Percentiles rank a stretch among this genome's conserved stretches.
Evolutionary conservation across 2,329 filamentous ascomycete genomes (phyloP).

Genomic region (Lachnellula hyalina): DNA sequence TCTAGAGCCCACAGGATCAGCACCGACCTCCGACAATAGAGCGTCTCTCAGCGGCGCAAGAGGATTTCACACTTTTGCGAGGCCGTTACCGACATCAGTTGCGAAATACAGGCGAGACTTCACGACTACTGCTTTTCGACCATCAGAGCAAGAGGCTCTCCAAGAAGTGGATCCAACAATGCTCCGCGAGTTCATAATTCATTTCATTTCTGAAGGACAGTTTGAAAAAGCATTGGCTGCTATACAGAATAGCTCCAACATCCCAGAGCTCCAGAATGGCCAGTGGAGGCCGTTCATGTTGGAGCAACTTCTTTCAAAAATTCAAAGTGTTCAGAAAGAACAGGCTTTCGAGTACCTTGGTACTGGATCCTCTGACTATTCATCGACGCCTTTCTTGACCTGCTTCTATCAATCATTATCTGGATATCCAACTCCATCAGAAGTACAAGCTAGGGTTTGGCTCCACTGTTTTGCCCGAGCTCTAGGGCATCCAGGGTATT

Average conservation of each 20-base stretch:
- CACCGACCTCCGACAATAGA: background rate
- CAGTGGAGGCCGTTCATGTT: conserved; percentile 20
- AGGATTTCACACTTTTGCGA: background rate
- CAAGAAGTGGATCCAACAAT: conserved; percentile 3
- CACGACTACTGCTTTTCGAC: background rate
- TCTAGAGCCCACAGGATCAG: background rate
- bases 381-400: conserved; percentile 38
- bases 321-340: conserved; percentile 30
- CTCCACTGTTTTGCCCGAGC: conserved; percentile 35
- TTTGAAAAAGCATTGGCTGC: conserved; percentile 15
- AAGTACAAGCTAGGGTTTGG: conserved; percentile 32
- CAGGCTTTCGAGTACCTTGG: conserved; percentile 34
- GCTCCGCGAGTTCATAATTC: conserved; percentile 8
- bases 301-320: conserved; percentile 14
- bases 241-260: conserved; percentile 7
- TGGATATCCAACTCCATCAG: conserved; percentile 25
- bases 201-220: conserved; percentile 12
- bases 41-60: background rate
- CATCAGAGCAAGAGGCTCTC: background rate
- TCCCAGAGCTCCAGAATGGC: conserved; percentile 13
- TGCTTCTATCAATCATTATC: conserved; percentile 34
- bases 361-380: conserved; percentile 31
- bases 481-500: conserved; percentile 36
- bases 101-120: background rate
- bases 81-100: background rate